phyloP scores from a whole-genome alignment of 768 basidiomycete species.

The Lactarius sp. region DNA sequence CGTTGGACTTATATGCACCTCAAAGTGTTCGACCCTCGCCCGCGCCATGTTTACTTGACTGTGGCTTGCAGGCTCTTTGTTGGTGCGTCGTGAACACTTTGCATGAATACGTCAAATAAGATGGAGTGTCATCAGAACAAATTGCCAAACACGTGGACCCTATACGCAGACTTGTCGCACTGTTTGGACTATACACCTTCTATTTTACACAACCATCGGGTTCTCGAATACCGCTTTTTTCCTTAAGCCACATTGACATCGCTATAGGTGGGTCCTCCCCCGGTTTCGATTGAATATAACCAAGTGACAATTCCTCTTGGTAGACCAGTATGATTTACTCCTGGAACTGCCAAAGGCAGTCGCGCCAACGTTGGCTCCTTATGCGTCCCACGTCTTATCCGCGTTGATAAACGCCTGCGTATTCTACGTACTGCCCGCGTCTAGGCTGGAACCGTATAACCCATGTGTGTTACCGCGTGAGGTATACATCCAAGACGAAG shows the following conservation, averaged over 20 bases:
- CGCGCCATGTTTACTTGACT: slow-evolving; percentile 58
- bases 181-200: slow-evolving; percentile 70
- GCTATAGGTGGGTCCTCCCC: slow-evolving; percentile 34
- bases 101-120: not conserved
- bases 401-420: slow-evolving; percentile 43
- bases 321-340: slow-evolving; percentile 57
- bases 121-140: slow-evolving; percentile 41
- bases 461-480: slow-evolving; percentile 70
- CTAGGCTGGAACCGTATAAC: slow-evolving; percentile 46
- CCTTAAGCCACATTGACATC: slow-evolving; percentile 52
- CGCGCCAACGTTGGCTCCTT: slow-evolving; percentile 43
- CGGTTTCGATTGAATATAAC: slow-evolving; percentile 37
- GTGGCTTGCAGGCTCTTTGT: slow-evolving; percentile 59
- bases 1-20: slow-evolving; percentile 79
- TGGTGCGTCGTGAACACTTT: slow-evolving; percentile 40
- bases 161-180: slow-evolving; percentile 50
- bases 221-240: slow-evolving; percentile 47
- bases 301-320: slow-evolving; percentile 2
- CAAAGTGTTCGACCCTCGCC: slow-evolving; percentile 61
- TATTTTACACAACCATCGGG: slow-evolving; percentile 60
- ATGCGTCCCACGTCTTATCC: slow-evolving; percentile 47
- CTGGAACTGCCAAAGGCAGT: slow-evolving; percentile 45
- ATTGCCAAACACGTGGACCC: slow-evolving; percentile 46
- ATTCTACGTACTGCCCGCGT: slow-evolving; percentile 59
- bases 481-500: slow-evolving; percentile 43